Evolutionary conservation across 768 basidiomycete genomes (phyloP), one percentile per base, ranked within the genome.

Genomic region (Tylopilus sp.): DNA sequence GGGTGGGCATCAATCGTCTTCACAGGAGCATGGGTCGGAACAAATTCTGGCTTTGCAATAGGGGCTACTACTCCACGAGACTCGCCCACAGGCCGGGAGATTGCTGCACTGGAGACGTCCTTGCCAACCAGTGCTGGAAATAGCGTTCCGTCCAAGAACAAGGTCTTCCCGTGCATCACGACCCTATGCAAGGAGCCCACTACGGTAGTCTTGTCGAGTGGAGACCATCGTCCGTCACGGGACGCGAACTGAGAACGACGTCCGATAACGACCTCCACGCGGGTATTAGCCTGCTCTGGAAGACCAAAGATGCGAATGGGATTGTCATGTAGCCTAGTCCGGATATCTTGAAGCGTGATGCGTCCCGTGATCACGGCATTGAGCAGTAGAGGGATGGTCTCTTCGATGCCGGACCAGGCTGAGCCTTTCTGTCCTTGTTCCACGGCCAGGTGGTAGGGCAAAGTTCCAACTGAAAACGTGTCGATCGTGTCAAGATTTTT

Each of bases 231-330:
- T 21, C 71, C 70, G 8, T 72, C 63, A 22, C 76, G 74, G 48
- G 73, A 70, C 14, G 65, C 68, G 67, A 90, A 91, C 38, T 75
- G 72, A 19, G 79, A 76, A 52, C 77, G 79, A 47, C 97, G 84
- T 52, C 91, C 89, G 25, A 97, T 74, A 57, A 95, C 91, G 41
- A 99, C 91, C 66, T 99, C 97, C 33, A 97, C 90, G 57, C 86
- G 87, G 1, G 94, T 93, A 55, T 92, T 81, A 6, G 80, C 65
- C 64, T 92, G 91, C 57, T 97, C 92, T 0, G 92, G 86, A 13
- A 98, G 78, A 30, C 86, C 87, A 67, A 98, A 97, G 66, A 99
- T 98, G 36, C 83, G 79, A 19, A 89, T 81, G 2, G 97, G 96
- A 70, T 97, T 98, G 63, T 98, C 94, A 66, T 93, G 85, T 17